These are phyloP conservation scores for Apiotrichum akiyoshidainum DNA, from an alignment of 1,284 basidiomycete genomes.

Conservation along the genomic window DNA sequence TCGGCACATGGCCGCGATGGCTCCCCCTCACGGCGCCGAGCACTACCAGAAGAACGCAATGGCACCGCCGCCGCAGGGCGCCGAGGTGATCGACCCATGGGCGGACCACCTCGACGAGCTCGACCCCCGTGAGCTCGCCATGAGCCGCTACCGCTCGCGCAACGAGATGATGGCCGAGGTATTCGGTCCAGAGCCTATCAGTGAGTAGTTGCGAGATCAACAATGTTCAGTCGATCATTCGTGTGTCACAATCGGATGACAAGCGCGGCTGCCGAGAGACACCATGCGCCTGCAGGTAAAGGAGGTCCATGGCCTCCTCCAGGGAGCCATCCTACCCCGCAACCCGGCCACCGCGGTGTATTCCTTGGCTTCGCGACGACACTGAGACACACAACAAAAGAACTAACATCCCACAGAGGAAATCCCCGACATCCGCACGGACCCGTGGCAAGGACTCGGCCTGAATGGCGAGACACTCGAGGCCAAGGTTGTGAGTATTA, in stretches of 20 bases:
- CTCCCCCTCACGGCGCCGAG: constrained; percentile 17
- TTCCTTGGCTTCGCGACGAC: not conserved
- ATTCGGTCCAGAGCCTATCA: constrained; percentile 43
- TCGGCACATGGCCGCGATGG: constrained; percentile 5
- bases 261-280: not conserved
- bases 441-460: constrained; percentile 39
- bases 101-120: constrained; percentile 45
- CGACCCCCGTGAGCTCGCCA: constrained; percentile 44
- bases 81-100: constrained; percentile 38
- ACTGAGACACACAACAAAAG: not conserved
- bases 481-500: constrained; percentile 39
- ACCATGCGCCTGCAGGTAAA: too few relatives aligned
- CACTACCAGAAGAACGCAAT: constrained; percentile 34
- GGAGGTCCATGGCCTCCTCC: too few relatives aligned
- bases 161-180: constrained; percentile 45
- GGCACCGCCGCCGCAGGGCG: constrained; percentile 7
- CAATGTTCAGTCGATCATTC: not conserved
- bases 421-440: constrained; percentile 17
- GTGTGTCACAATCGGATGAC: not conserved
- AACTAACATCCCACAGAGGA: constrained; percentile 6
- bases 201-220: constrained; percentile 22
- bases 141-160: constrained; percentile 41
- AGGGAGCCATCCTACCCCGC: too few relatives aligned
- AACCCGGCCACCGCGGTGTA: too few relatives aligned
- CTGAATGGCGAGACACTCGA: constrained; percentile 37